These are phyloP conservation scores for Cochlearia excelsa DNA, from an alignment of 345 rosid species.

Conservation along the genomic window DNA sequence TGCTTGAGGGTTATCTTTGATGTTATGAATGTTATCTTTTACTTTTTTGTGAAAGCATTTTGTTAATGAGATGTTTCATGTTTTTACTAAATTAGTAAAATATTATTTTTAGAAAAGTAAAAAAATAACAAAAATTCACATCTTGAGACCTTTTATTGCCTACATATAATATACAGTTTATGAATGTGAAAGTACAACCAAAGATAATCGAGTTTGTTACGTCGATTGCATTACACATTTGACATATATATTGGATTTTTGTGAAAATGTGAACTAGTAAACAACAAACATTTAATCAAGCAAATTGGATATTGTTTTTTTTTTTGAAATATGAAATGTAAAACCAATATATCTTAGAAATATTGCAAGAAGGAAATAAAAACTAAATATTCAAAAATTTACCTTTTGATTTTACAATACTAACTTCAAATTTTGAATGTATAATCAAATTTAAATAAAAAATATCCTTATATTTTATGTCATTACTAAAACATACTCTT, in stretches of 20 bases:
- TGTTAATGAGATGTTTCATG: neutral
- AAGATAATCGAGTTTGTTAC: neutral
- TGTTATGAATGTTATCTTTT: neutral
- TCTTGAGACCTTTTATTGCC: conserved; percentile 21
- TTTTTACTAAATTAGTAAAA: too few relatives aligned
- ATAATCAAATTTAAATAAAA: neutral
- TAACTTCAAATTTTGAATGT: neutral
- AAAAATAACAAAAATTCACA: neutral
- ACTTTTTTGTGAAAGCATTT: too few relatives aligned
- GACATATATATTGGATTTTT: conserved; percentile 17
- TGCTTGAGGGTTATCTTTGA: conserved; percentile 53
- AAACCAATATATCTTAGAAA: neutral
- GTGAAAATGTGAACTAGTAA: conserved; percentile 9
- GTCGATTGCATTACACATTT: conserved; percentile 5
- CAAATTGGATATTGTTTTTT: neutral
- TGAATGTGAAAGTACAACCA: neutral
- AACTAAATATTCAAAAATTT: too few relatives aligned
- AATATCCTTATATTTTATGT: too few relatives aligned
- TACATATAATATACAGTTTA: conserved; percentile 3
- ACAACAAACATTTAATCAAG: neutral
- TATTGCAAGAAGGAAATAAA: too few relatives aligned
- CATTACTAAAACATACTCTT: too few relatives aligned
- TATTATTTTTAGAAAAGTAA: too few relatives aligned
- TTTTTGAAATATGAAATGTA: conserved; percentile 1
- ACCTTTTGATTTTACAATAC: neutral